Evolutionary conservation across 345 rosid species (phyloP).

Genomic region (Camelina laxa): DNA sequence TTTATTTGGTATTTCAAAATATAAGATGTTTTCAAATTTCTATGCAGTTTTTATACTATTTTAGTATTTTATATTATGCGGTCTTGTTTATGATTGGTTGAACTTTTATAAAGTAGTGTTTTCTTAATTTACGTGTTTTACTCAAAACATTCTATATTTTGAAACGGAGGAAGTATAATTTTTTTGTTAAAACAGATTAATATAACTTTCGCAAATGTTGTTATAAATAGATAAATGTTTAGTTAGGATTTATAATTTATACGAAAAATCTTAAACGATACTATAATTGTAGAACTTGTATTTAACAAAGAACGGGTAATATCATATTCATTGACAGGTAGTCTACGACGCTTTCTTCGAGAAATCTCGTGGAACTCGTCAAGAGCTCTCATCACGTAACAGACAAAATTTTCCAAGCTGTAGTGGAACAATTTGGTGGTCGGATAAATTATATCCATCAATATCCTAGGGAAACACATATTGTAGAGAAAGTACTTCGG

Average conservation of each 20-base stretch:
- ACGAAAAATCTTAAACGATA: too few relatives aligned
- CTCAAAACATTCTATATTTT: too few relatives aligned
- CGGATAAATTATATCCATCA: not conserved
- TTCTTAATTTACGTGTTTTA: too few relatives aligned
- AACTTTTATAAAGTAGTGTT: too few relatives aligned
- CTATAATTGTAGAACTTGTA: not conserved
- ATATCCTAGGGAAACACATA: not conserved
- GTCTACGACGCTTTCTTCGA: not conserved
- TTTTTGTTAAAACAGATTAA: not conserved
- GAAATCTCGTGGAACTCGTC: slow-evolving; percentile 4
- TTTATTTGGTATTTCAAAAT: too few relatives aligned
- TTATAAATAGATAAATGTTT: too few relatives aligned
- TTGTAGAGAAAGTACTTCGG: slow-evolving; percentile 6
- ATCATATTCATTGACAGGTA: slow-evolving; percentile 2
- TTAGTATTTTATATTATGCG: too few relatives aligned
- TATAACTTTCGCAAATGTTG: not conserved
- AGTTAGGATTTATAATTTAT: too few relatives aligned
- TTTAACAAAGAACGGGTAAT: slow-evolving; percentile 15
- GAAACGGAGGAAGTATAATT: too few relatives aligned
- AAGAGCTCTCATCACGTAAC: not conserved
- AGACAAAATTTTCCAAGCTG: slow-evolving; percentile 27
- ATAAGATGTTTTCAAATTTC: too few relatives aligned
- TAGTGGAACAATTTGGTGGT: slow-evolving; percentile 23
- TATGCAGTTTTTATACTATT: too few relatives aligned
- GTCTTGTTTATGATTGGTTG: too few relatives aligned